These are phyloP conservation scores for Debaryomycetaceae sp. DNA, from an alignment of 1,139 yeast genomes.

Conservation along the genomic window DNA sequence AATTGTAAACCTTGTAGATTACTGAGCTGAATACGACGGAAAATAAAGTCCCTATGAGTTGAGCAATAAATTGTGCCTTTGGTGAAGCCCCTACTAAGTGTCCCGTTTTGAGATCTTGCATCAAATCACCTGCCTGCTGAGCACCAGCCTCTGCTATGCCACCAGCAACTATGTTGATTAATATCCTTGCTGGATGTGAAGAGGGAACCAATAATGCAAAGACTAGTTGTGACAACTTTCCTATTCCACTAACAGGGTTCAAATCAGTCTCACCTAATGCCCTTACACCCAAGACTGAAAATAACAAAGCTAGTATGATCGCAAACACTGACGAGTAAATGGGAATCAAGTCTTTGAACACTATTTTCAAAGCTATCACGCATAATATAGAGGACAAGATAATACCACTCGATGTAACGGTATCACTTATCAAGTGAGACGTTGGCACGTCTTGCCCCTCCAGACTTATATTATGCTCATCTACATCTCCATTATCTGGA, in stretches of 20 bases:
- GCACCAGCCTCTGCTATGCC: conserved; percentile 99
- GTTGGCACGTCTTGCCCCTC: conserved; percentile 13
- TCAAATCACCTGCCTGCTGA: conserved; percentile 96
- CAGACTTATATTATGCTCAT: neutral
- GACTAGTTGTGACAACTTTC: conserved; percentile 84
- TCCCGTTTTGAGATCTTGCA: conserved; percentile 97
- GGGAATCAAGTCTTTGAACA: conserved; percentile 74
- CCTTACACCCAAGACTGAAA: conserved; percentile 84
- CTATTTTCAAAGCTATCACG: conserved; percentile 54
- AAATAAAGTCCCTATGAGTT: conserved; percentile 80
- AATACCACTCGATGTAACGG: conserved; percentile 58
- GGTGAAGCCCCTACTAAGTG: conserved; percentile 91
- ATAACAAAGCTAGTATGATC: conserved; percentile 66
- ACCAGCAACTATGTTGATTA: conserved; percentile 88
- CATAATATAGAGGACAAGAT: conserved; percentile 64
- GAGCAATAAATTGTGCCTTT: conserved; percentile 86
- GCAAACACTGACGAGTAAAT: conserved; percentile 67
- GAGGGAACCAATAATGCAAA: conserved; percentile 82
- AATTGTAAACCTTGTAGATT: conserved; percentile 78
- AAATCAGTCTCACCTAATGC: conserved; percentile 96
- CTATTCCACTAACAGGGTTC: conserved; percentile 96
- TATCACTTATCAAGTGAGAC: conserved; percentile 49
- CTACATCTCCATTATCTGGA: neutral
- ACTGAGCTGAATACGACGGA: conserved; percentile 74
- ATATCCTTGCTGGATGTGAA: conserved; percentile 72